Evolutionary conservation across 163 green algal genomes (phyloP), one percentile per base, ranked within the genome.

Genomic region (Scenedesmus sp.): DNA sequence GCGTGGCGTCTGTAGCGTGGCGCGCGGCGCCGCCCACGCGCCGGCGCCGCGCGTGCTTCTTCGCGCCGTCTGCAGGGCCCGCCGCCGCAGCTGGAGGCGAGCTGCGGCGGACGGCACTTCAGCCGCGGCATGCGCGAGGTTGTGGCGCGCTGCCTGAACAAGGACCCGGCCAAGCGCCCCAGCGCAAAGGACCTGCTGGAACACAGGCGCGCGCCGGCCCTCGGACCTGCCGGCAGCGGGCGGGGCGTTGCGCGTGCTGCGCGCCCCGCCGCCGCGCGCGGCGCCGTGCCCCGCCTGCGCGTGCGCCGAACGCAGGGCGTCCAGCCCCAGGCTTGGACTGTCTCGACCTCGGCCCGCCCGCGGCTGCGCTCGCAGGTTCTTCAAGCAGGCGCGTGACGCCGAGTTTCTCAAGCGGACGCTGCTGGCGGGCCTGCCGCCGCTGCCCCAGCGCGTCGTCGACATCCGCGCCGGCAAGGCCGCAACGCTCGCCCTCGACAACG

Each of bases 371-470:
- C n/a, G n/a, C 48, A 75, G 66, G 66, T 81, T 81, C 18, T 81
- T 81, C 62, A 57, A 47, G 6, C 73, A 81, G 18, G 73, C 60
- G 6, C 33, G 36, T 4, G 87, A 91, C 66, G 48, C 85, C 6
- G 88, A 95, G 44, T 95, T 86, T 75, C 63, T 97, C n/a, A 71
- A 78, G 7, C 84, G 88, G 28, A 60, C 86, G 71, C 71, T 97
- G 60, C 89, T 99, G 64, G 81, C 88, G n/a, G 88, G 81, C 31
- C 86, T 99, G 84, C 94, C 96, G 0, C 75, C 92, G 0, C 85
- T 98, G 22, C 86, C 85, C 18, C 89, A 97, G 78, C 89, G 96
- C 3, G 92, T 97, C 39, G 83, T 91, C 66, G 72, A 89, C 31
- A 95, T 97, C 79, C 85, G 91, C 10, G 80, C 89, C 29, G 85